Percentiles rank a stretch among this genome's conserved stretches.
phyloP scores from a whole-genome alignment of 768 basidiomycete species.

The Pleurotus salmoneostramineus region DNA sequence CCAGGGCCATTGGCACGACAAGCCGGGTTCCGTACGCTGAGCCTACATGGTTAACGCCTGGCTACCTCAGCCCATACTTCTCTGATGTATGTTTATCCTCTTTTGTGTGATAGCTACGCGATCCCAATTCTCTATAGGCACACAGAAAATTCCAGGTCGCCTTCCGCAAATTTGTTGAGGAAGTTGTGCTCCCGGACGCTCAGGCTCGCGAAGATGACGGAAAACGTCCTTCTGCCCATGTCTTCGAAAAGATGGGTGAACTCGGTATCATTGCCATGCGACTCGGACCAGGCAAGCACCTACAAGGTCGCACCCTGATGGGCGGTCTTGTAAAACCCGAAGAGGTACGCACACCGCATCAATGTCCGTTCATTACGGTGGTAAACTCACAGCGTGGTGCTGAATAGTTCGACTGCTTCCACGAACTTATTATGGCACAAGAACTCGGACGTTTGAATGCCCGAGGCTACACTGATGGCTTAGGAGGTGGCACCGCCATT shows the following conservation, averaged over 20 bases:
- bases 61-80: constrained; percentile 14
- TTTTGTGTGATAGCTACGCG: constrained; percentile 2
- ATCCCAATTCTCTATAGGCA: constrained; percentile 23
- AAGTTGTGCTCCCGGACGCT: constrained; percentile 61
- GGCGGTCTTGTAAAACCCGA: constrained; percentile 74
- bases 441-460: constrained; percentile 53
- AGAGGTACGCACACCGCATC: constrained; percentile 37
- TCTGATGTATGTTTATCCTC: constrained; percentile 12
- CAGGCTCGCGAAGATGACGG: constrained; percentile 80
- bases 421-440: constrained; percentile 65
- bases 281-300: constrained; percentile 81
- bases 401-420: constrained; percentile 23
- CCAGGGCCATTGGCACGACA: constrained; percentile 42
- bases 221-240: constrained; percentile 73
- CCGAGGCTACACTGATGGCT: constrained; percentile 69
- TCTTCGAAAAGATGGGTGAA: constrained; percentile 81
- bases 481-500: constrained; percentile 61
- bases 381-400: neutral
- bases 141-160: constrained; percentile 61
- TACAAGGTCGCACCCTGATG: constrained; percentile 74
- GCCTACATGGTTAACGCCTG: neutral
- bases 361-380: neutral
- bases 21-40: constrained; percentile 49
- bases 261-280: constrained; percentile 74
- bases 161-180: constrained; percentile 72